Evolutionary conservation across 2,329 filamentous ascomycete genomes (phyloP).

Genomic region (Tolypocladium sp.): DNA sequence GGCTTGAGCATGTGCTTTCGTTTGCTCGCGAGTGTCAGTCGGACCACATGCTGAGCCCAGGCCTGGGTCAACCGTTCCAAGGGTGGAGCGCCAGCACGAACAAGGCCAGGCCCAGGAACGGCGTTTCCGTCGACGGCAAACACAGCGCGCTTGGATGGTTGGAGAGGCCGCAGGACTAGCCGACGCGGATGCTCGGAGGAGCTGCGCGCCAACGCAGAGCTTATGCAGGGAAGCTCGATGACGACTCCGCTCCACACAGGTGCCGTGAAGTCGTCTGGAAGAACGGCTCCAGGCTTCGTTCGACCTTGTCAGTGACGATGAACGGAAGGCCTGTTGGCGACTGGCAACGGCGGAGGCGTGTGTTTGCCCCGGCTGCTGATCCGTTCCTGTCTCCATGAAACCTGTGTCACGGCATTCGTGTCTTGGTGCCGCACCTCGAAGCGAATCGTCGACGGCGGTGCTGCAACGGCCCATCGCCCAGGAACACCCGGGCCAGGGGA

Average conservation of each 20-base stretch:
- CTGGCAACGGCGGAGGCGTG: neutral
- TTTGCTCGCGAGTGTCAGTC: neutral
- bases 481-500: neutral
- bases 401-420: neutral
- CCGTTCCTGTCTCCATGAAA: neutral
- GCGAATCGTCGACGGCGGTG: neutral
- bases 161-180: neutral
- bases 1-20: neutral
- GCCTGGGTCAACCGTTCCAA: neutral
- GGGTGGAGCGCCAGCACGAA: neutral
- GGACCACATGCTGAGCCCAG: neutral
- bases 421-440: neutral
- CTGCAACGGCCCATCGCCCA: conserved; percentile 1
- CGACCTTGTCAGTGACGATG: neutral
- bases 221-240: neutral
- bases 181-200: neutral
- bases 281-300: neutral
- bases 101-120: neutral
- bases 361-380: neutral
- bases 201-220: neutral
- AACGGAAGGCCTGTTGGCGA: neutral
- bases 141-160: neutral
- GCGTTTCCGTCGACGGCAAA: neutral
- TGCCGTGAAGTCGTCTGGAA: no score
- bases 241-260: neutral